Percentiles rank a stretch among this genome's conserved stretches.
Evolutionary conservation across 108 stramenopile genomes (phyloP).

Genomic region (Schizochytrium sp.): DNA sequence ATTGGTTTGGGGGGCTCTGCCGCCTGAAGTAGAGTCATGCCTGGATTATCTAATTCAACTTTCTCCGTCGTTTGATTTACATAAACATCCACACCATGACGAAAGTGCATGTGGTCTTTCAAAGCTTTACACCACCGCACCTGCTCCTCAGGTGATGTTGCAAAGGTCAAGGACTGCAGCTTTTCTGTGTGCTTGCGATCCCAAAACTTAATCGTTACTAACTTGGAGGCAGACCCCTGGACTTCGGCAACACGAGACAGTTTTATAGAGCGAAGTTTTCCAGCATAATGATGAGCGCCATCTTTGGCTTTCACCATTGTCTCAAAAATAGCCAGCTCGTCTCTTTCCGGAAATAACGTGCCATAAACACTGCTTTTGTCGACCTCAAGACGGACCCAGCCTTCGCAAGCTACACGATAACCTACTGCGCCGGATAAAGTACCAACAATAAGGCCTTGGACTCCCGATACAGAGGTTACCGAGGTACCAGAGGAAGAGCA

Average conservation of each 20-base stretch:
- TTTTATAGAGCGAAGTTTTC: background rate
- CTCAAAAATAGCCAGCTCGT: conserved; percentile 36
- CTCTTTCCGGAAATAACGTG: background rate
- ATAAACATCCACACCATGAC: conserved; percentile 5
- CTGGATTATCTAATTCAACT: background rate
- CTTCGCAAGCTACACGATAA: conserved; percentile 40
- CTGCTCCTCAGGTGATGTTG: background rate
- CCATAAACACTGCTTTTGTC: conserved; percentile 15
- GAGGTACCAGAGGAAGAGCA: background rate
- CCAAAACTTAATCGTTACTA: background rate
- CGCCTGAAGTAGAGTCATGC: no score
- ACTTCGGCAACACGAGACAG: background rate
- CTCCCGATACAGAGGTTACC: background rate
- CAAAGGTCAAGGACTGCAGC: background rate
- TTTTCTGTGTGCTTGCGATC: background rate
- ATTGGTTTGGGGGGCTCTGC: no score
- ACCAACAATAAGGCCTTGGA: background rate
- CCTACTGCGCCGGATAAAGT: conserved; percentile 53
- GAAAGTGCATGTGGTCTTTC: conserved; percentile 5
- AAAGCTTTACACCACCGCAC: background rate
- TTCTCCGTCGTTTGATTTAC: background rate
- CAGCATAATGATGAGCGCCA: conserved; percentile 47
- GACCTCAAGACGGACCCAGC: conserved; percentile 36
- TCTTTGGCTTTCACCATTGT: background rate
- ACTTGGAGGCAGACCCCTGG: background rate